phyloP scores from a whole-genome alignment of 768 basidiomycete species.

The Tricholomella constricta region DNA sequence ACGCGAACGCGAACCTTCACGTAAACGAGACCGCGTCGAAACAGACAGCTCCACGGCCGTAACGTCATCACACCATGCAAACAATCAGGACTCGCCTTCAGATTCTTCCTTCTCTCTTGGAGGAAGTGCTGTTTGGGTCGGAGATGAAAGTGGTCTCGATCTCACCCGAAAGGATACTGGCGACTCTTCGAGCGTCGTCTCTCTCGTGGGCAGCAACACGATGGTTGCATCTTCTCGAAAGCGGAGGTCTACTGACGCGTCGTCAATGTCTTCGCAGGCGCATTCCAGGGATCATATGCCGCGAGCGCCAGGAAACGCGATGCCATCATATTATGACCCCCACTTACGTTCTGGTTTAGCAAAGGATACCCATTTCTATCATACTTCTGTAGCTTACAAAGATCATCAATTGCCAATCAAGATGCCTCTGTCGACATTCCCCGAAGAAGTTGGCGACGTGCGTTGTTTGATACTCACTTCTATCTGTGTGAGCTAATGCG shows the following conservation, averaged over 20 bases:
- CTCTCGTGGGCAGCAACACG: slow-evolving; percentile 41
- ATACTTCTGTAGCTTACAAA: slow-evolving; percentile 82
- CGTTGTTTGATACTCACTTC: slow-evolving; percentile 26
- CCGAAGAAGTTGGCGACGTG: slow-evolving; percentile 97
- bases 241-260: slow-evolving; percentile 72
- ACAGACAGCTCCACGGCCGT: slow-evolving; percentile 38
- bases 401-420: slow-evolving; percentile 86
- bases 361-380: slow-evolving; percentile 95
- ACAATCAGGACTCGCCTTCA: slow-evolving; percentile 56
- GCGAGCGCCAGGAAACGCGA: slow-evolving; percentile 34
- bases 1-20: slow-evolving; percentile 32
- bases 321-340: slow-evolving; percentile 47
- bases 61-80: slow-evolving; percentile 27
- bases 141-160: slow-evolving; percentile 64
- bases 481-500: not conserved
- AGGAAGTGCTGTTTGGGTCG: slow-evolving; percentile 84
- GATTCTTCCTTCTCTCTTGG: slow-evolving; percentile 78
- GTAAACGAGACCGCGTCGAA: slow-evolving; percentile 33
- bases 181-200: slow-evolving; percentile 44
- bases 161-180: slow-evolving; percentile 49
- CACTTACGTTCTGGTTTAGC: slow-evolving; percentile 49
- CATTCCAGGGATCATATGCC: slow-evolving; percentile 42
- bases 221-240: slow-evolving; percentile 47
- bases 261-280: slow-evolving; percentile 67
- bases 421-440: slow-evolving; percentile 85